A percentile compares a stretch with the other conserved stretches of the same genome.
Conservation (phyloP, 257 asterid species). For the Scutellaria baicalensis region DNA sequence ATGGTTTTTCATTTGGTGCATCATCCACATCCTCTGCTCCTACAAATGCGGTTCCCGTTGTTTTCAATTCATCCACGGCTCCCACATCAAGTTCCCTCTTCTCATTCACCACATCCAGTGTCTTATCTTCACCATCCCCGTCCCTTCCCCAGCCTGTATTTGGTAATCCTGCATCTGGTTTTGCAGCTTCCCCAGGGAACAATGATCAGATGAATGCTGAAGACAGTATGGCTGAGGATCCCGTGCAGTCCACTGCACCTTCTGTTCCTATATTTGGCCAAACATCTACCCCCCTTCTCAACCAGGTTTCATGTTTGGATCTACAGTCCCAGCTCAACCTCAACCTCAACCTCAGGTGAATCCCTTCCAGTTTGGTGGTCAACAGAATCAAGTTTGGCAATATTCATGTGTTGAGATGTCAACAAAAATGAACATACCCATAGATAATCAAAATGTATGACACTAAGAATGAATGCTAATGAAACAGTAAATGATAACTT, state of each 20-base stretch:
- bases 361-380: conserved; percentile 54
- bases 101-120: conserved; percentile 31
- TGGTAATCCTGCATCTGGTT: conserved; percentile 22
- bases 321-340: conserved; percentile 27
- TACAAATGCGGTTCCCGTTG: too few species aligned
- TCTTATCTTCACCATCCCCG: conserved; percentile 17
- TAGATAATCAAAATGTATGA: too few species aligned
- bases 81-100: conserved; percentile 28
- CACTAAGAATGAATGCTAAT: too few species aligned
- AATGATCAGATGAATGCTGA: conserved; percentile 53
- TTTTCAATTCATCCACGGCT: background rate
- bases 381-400: conserved; percentile 41
- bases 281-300: conserved; percentile 39
- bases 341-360: background rate
- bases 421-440: too few species aligned
- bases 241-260: conserved; percentile 42
- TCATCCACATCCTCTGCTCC: conserved; percentile 7
- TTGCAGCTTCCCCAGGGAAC: conserved; percentile 38
- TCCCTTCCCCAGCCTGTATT: conserved; percentile 17
- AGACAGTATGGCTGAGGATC: conserved; percentile 90
- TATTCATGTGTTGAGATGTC: too few species aligned
- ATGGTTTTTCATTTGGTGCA: conserved; percentile 46
- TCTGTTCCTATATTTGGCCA: conserved; percentile 38
- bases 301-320: conserved; percentile 37
- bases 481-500: too few species aligned